A percentile compares a stretch with the other conserved stretches of the same genome.
Conservation (phyloP, 805 yeast genomes). For the Millerozyma acaciae region DNA sequence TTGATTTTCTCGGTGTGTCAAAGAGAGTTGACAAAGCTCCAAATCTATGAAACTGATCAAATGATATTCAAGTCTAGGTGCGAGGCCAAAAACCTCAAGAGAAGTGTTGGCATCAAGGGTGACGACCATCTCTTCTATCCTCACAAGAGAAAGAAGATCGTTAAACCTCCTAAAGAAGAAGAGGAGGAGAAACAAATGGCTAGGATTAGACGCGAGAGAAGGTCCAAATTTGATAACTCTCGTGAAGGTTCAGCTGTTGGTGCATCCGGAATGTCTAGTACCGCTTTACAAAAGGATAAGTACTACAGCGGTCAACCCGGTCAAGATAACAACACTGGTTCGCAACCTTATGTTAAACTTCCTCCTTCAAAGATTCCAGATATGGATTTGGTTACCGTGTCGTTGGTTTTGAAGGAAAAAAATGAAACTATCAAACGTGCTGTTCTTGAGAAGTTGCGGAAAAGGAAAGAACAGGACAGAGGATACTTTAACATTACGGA, state of each 20-base stretch:
- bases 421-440: conserved; percentile 74
- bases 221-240: conserved; percentile 13
- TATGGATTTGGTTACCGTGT: conserved; percentile 80
- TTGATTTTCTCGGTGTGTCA: conserved; percentile 66
- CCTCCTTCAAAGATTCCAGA: conserved; percentile 94
- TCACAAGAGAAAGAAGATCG: conserved; percentile 62
- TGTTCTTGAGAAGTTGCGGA: conserved; percentile 79
- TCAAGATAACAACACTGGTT: conserved; percentile 23
- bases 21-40: conserved; percentile 65
- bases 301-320: conserved; percentile 5
- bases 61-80: conserved; percentile 71
- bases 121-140: conserved; percentile 81
- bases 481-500: conserved; percentile 85
- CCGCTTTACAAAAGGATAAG: conserved; percentile 13
- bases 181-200: conserved; percentile 23
- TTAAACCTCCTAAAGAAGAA: conserved; percentile 33
- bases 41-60: conserved; percentile 57
- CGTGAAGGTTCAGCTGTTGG: conserved; percentile 13
- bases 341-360: conserved; percentile 78
- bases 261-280: conserved; percentile 10
- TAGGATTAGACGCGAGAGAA: conserved; percentile 20
- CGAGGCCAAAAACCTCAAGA: conserved; percentile 67
- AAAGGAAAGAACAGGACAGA: conserved; percentile 63
- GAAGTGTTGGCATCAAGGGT: conserved; percentile 71
- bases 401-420: conserved; percentile 67